A percentile compares a stretch with the other conserved stretches of the same genome.
These are phyloP conservation scores for Globisporangium parvum DNA, from an alignment of 352 stramenopile genomes.

Conservation along the genomic window DNA sequence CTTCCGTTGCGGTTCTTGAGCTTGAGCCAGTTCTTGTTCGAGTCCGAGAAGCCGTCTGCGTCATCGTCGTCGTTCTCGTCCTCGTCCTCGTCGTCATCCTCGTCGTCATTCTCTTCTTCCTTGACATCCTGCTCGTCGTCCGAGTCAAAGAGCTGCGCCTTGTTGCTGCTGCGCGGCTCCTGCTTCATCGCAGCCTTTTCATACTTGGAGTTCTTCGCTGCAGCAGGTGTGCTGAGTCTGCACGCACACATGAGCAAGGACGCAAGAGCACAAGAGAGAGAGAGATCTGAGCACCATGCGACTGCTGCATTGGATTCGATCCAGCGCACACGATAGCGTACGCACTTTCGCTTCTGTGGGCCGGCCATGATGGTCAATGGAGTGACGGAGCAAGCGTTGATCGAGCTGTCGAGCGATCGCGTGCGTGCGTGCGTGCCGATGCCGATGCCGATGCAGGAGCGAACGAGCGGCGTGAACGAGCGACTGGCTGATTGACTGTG, in stretches of 20 bases:
- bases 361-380: slow-evolving; percentile 26
- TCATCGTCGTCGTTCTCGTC: slow-evolving; percentile 38
- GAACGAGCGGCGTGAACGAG: slow-evolving; percentile 3
- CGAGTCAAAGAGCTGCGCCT: slow-evolving; percentile 63
- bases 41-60: slow-evolving; percentile 70
- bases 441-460: neutral
- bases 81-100: slow-evolving; percentile 42
- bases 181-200: slow-evolving; percentile 74
- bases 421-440: slow-evolving; percentile 4
- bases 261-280: neutral
- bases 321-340: neutral
- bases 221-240: slow-evolving; percentile 25
- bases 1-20: slow-evolving; percentile 47
- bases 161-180: slow-evolving; percentile 33
- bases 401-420: neutral
- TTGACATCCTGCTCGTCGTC: slow-evolving; percentile 45
- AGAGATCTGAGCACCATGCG: neutral
- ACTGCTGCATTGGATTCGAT: neutral
- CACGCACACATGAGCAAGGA: neutral
- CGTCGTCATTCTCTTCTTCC: slow-evolving; percentile 33
- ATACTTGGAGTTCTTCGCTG: slow-evolving; percentile 56
- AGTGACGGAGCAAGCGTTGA: neutral
- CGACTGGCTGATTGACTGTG: slow-evolving; percentile 10
- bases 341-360: slow-evolving; percentile 51
- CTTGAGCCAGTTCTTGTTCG: slow-evolving; percentile 85